Base-by-base conservation (phyloP, 306 rosid genomes). In the Gillenia trifoliata region DNA sequence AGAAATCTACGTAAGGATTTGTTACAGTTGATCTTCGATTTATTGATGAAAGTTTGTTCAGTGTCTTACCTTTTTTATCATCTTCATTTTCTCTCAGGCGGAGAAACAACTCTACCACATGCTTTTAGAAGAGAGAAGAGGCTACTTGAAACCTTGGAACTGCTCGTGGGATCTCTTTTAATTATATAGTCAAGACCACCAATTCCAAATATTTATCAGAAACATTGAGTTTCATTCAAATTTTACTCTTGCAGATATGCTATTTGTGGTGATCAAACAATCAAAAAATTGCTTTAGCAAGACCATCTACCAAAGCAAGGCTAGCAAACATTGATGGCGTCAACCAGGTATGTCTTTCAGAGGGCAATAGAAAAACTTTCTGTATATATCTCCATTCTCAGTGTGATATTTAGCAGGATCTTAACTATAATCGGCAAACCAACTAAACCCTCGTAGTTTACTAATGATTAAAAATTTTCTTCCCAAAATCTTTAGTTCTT, bases 281-380 rank as follows among this genome's bases (percentile, higher is more conserved):
- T 90, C 11, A 86, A 68, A 86, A 80, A 82, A 87, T 93, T 87
- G 86, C 93, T 36, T 78, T 93, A 80, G 73, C 80, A 50, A 89
- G 98, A 77, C 98, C 98, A 60, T 93, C 98, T 55, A 83, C 98
- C 81, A 86, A 85, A 84, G 95, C 97, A 75, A 83, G 98, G 83
- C 85, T 93, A 45, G 95, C 98, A 34, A 86, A 87, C 79, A 89
- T 93, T 62, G 96, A 93, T 74, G 98, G 98, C 26, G 93, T 93
- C 77, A 89, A 90, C 89, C 98, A 93, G 96, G 98, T 90, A 87
- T 70, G 45, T 64, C 78, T 73, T 13, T 36, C 13, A 64, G 64
- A 28, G 64, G 28, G 68, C 76, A 59, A 62, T 73, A 41, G 28
- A 45, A 41, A 34, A 1, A 9, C 2, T 34, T 7, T 34, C 9